Percentiles rank a stretch among this genome's conserved stretches.
These are phyloP conservation scores for Wickerhamomyces chaumierensis DNA, from an alignment of 805 yeast species.

Conservation along the genomic window DNA sequence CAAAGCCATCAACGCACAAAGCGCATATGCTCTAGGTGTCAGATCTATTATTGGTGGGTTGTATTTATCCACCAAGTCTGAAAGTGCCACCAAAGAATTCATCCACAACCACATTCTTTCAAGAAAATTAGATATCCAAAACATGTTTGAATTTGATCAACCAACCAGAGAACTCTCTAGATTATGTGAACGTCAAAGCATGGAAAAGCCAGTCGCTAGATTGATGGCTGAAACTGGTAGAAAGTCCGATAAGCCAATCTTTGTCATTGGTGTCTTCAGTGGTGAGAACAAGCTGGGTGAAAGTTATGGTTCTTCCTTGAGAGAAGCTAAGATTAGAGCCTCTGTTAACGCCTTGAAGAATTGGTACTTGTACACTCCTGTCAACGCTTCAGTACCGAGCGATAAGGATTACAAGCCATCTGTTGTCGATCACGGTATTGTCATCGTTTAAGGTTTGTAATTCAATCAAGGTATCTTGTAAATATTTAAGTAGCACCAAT, in stretches of 20 bases:
- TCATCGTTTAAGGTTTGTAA: constrained; percentile 21
- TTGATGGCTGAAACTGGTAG: constrained; percentile 92
- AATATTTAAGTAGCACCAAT: too few species aligned
- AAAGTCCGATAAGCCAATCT: constrained; percentile 70
- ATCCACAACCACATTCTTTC: constrained; percentile 67
- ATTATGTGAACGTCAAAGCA: constrained; percentile 63
- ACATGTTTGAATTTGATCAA: constrained; percentile 69
- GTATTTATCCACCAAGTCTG: constrained; percentile 58
- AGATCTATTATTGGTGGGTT: constrained; percentile 78
- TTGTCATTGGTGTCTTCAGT: constrained; percentile 82
- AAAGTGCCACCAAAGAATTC: constrained; percentile 46
- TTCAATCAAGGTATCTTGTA: background rate
- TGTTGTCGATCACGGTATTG: constrained; percentile 33
- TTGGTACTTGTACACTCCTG: constrained; percentile 86
- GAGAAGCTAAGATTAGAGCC: constrained; percentile 88
- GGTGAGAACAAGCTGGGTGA: constrained; percentile 82
- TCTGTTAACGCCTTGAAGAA: constrained; percentile 83
- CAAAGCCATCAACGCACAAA: constrained; percentile 17
- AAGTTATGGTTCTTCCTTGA: constrained; percentile 83
- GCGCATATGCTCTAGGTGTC: constrained; percentile 54
- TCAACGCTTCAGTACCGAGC: constrained; percentile 51
- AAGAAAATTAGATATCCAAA: constrained; percentile 65
- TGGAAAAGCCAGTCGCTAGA: constrained; percentile 68
- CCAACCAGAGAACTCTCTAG: constrained; percentile 79
- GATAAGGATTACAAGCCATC: constrained; percentile 31